phyloP scores from a whole-genome alignment of 108 stramenopile genomes.

The Fragilariopsis cylindrus region DNA sequence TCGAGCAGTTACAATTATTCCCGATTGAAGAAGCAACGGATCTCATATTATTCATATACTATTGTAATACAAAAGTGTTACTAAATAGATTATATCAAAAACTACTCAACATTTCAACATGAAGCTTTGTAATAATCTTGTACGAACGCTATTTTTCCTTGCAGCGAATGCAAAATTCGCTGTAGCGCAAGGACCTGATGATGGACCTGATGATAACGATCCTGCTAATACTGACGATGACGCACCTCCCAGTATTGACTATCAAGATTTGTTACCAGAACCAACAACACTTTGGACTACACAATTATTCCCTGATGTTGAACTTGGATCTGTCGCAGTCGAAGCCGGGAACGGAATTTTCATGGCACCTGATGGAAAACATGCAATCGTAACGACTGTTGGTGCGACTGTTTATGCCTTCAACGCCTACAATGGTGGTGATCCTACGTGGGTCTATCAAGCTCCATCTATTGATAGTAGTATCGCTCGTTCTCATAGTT shows the following conservation, averaged over 20 bases:
- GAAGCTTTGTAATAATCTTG: no score
- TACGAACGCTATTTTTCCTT: no score
- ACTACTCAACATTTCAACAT: no score
- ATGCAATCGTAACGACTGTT: conserved; percentile 26
- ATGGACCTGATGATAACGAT: no score
- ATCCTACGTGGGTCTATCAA: conserved; percentile 24
- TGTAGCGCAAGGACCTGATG: no score
- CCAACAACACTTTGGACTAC: conserved; percentile 10
- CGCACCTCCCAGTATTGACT: not conserved
- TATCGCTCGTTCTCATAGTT: conserved; percentile 31
- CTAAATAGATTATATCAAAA: no score
- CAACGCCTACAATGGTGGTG: conserved; percentile 14
- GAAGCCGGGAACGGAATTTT: conserved; percentile 34
- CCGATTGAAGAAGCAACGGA: no score
- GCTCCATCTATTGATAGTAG: conserved; percentile 10
- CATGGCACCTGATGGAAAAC: conserved; percentile 25
- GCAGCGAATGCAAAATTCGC: no score
- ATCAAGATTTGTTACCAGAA: conserved; percentile 7
- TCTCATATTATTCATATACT: no score
- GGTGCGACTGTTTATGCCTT: conserved; percentile 33
- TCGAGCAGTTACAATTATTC: no score
- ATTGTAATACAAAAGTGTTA: no score
- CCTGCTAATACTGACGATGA: no score
- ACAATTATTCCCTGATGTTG: conserved; percentile 12
- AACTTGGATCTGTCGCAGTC: conserved; percentile 16